Evolutionary conservation across 257 asterid species (phyloP).

Genomic region (Solanum verrucosum): DNA sequence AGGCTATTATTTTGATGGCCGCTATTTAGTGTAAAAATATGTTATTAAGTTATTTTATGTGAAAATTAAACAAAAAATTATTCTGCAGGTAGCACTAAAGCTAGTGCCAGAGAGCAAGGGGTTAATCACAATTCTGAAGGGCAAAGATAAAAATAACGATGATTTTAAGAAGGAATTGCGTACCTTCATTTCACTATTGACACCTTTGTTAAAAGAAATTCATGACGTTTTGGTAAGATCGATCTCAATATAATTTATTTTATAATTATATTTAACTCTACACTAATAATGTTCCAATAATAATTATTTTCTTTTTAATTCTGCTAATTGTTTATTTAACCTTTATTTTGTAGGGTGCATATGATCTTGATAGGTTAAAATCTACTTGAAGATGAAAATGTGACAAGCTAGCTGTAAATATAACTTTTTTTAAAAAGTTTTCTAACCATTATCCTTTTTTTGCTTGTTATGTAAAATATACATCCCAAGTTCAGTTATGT

Average conservation of each 20-base stretch:
- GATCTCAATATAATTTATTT: not conserved
- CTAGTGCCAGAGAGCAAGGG: constrained; percentile 53
- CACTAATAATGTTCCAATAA: not conserved
- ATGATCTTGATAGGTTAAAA: constrained; percentile 57
- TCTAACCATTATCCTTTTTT: not conserved
- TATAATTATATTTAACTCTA: not conserved
- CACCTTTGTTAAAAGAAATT: constrained; percentile 45
- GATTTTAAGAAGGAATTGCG: constrained; percentile 52
- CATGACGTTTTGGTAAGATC: constrained; percentile 48
- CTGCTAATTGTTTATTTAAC: not conserved
- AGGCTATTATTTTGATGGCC: not conserved
- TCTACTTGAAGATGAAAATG: constrained; percentile 28
- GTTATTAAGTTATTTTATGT: not conserved
- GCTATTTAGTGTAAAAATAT: not conserved
- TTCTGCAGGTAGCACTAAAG: constrained; percentile 59
- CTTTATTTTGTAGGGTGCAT: constrained; percentile 33
- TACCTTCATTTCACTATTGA: constrained; percentile 33
- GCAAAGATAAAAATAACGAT: constrained; percentile 29
- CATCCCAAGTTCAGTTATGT: not conserved
- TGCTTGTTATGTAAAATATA: constrained; percentile 7
- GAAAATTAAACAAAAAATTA: not conserved
- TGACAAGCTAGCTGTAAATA: not conserved
- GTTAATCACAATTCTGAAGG: constrained; percentile 42
- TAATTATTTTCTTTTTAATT: not conserved
- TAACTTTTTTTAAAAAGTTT: not conserved